Percentiles rank a stretch among this genome's conserved stretches.
Conservation (phyloP, 805 yeast species). For the Debaryomyces tyrocola region DNA sequence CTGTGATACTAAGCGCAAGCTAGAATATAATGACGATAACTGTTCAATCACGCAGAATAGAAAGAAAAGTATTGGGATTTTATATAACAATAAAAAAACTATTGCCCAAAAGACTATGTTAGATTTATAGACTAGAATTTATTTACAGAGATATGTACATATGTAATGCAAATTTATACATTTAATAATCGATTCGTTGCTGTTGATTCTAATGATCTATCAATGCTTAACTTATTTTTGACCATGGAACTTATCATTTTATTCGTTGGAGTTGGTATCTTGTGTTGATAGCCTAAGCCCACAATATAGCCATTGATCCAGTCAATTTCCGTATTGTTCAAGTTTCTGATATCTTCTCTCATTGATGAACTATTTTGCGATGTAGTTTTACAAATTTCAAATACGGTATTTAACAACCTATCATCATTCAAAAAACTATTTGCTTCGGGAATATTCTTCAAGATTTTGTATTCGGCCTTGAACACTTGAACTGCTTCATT, state of each 20-base stretch:
- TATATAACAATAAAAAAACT: conserved; percentile 24
- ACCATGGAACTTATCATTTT: conserved; percentile 47
- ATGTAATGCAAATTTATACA: neutral
- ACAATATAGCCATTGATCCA: conserved; percentile 82
- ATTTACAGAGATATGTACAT: neutral
- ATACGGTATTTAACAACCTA: conserved; percentile 32
- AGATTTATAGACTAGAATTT: neutral
- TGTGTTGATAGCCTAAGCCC: conserved; percentile 48
- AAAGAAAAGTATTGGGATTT: conserved; percentile 18
- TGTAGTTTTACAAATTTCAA: conserved; percentile 35
- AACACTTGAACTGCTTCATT: conserved; percentile 47
- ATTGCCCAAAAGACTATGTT: conserved; percentile 19
- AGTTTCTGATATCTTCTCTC: conserved; percentile 62
- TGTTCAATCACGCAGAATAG: conserved; percentile 15
- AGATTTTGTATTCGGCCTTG: conserved; percentile 21
- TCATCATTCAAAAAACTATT: conserved; percentile 28
- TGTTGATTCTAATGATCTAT: conserved; percentile 22
- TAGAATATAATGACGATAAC: conserved; percentile 16
- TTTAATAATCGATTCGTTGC: conserved; percentile 6
- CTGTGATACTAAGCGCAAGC: conserved; percentile 16
- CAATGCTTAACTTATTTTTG: conserved; percentile 33
- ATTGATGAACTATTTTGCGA: conserved; percentile 65
- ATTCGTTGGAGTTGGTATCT: conserved; percentile 48
- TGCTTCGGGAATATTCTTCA: conserved; percentile 31
- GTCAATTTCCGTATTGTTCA: conserved; percentile 72